A percentile compares a stretch with the other conserved stretches of the same genome.
Evolutionary conservation across 306 rosid species (phyloP).

Genomic region (Gleditsia sinensis): DNA sequence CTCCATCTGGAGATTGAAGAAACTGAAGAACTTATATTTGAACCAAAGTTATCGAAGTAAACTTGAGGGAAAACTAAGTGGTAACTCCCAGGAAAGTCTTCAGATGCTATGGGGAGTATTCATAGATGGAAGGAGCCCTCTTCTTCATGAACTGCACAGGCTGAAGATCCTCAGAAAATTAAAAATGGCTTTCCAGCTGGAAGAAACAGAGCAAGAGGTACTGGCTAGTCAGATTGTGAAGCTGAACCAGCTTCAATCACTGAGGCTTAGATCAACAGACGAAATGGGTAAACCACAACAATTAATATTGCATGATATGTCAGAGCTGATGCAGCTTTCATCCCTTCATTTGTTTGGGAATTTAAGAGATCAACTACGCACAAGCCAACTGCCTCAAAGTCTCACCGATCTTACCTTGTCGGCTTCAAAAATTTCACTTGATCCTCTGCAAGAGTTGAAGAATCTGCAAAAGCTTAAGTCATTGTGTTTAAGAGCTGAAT

Average conservation of each 20-base stretch:
- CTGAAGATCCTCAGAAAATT: slow-evolving; percentile 40
- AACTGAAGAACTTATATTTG: slow-evolving; percentile 35
- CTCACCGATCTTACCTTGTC: slow-evolving; percentile 47
- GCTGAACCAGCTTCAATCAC: slow-evolving; percentile 28
- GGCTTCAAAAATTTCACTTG: slow-evolving; percentile 30
- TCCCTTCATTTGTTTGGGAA: slow-evolving; percentile 37
- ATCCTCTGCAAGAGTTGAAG: slow-evolving; percentile 39
- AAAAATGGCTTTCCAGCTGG: slow-evolving; percentile 37
- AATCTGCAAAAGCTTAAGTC: slow-evolving; percentile 24
- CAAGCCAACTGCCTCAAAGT: slow-evolving; percentile 14
- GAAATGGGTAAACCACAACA: slow-evolving; percentile 10
- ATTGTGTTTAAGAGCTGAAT: slow-evolving; percentile 31
- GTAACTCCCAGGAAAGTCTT: slow-evolving; percentile 9
- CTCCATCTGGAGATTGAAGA: slow-evolving; percentile 42
- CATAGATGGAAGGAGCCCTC: slow-evolving; percentile 34
- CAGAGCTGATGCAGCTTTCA: slow-evolving; percentile 31
- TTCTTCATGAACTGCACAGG: slow-evolving; percentile 25
- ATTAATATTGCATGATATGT: not conserved
- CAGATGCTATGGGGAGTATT: slow-evolving; percentile 39
- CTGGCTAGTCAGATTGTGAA: slow-evolving; percentile 4
- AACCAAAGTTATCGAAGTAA: slow-evolving; percentile 23
- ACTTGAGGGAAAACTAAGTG: slow-evolving; percentile 22
- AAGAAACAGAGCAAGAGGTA: not conserved
- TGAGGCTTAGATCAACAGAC: slow-evolving; percentile 35
- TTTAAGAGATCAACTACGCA: not conserved